Percentiles rank a stretch among this genome's conserved stretches.
These are phyloP conservation scores for Endoconidiophora laricicola DNA, from an alignment of 2,329 filamentous ascomycete species.

Conservation along the genomic window DNA sequence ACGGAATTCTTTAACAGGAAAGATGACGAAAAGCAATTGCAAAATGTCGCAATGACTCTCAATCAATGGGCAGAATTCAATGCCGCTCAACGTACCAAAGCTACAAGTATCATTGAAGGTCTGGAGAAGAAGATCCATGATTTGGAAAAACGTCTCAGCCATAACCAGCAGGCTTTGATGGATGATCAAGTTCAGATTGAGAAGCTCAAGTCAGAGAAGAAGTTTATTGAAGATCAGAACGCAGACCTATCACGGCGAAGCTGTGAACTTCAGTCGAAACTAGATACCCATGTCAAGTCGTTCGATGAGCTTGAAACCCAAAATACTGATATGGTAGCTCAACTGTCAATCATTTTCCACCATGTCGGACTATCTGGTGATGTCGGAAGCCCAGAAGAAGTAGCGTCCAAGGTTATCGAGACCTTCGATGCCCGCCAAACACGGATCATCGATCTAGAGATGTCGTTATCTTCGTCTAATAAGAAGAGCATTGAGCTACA, in stretches of 20 bases:
- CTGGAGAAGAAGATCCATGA: constrained; percentile 9
- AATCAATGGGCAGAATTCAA: constrained; percentile 11
- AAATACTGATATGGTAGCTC: background rate
- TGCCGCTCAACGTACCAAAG: constrained; percentile 4
- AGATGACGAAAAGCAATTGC: constrained; percentile 9
- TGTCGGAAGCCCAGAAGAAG: too few relatives aligned
- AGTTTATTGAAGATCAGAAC: background rate
- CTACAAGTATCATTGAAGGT: constrained; percentile 2
- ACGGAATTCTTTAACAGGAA: constrained; percentile 8
- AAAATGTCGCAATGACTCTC: constrained; percentile 10
- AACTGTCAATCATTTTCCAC: too few relatives aligned
- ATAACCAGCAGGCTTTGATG: background rate
- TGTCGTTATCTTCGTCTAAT: too few relatives aligned
- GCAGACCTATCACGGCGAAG: background rate
- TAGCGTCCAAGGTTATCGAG: too few relatives aligned
- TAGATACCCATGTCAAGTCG: too few relatives aligned
- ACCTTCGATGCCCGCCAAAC: too few relatives aligned
- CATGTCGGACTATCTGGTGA: too few relatives aligned
- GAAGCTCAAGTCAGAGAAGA: constrained; percentile 6
- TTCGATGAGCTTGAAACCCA: background rate
- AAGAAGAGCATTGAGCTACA: too few relatives aligned
- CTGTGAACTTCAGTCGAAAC: too few relatives aligned
- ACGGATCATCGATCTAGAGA: too few relatives aligned
- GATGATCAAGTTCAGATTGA: constrained; percentile 4
- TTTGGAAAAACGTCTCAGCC: constrained; percentile 3